Evolutionary conservation across 2,329 filamentous ascomycete genomes (phyloP), one percentile per base, ranked within the genome.

Genomic region (Aspergillus fumigatus): DNA sequence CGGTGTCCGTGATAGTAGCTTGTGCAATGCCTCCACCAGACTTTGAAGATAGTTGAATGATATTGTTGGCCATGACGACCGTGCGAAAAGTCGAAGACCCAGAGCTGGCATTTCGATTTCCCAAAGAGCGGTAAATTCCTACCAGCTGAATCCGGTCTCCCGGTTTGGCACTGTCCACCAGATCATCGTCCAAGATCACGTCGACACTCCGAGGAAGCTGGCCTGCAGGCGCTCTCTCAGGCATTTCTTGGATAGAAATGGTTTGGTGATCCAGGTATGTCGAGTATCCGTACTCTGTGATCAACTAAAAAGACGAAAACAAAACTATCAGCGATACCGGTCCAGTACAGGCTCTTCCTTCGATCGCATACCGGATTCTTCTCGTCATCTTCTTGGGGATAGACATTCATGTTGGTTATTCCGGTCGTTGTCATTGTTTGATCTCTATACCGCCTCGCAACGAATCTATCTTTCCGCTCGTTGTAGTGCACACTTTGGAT

Each of bases 181-280:
- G 81, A 71, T 99, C 94, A 72, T 99, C 94, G 71, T 99, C 94
- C 62, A 99, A 80, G 65, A 99, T 92, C 14, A 97, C 92, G 75
- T 99, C 94, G 19, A 99, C 94, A 55, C 93, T 92, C 53, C 94
- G 88, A 58, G 94, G 94, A 62, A 99, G 83, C 79, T 97, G 94
- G 53, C 94, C 94, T 57, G 94, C 93, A 53, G 94, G 94, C 2
- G 94, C 94, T 65, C 93, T 83, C 75, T 99, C 94, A 0, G 94
- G 94, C 94, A 99, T 99, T 79, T 99, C 94, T 76, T 99, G 94
- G 63, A 99, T 97, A 0, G 93, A 97, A 58, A 99, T 91, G 17
- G 90, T 96, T 74, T 99, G 94, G 71, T 99, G 94, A 72, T 99
- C 94, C 69, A 93, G 84, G 76, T 97, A 99, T 51, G 89, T 94